Conservation (phyloP, 1,284 basidiomycete species). For the Ganoderma resinaceum region DNA sequence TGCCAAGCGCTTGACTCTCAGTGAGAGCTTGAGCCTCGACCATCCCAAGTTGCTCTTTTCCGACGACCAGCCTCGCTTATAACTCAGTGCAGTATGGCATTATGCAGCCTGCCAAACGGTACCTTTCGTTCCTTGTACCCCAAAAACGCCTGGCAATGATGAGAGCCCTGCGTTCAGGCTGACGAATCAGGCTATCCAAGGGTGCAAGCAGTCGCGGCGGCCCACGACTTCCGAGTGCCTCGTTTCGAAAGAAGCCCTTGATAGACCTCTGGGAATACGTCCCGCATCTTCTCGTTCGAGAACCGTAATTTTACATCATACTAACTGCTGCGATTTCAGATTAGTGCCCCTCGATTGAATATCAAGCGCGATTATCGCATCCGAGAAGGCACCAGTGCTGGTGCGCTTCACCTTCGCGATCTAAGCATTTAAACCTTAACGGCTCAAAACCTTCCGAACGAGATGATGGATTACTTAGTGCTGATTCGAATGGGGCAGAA, state of each 20-base stretch:
- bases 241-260: constrained; percentile 1
- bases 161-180: not conserved
- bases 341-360: not conserved
- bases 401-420: not conserved
- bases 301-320: not conserved
- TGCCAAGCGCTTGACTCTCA: too few relatives aligned
- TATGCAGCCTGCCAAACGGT: not conserved
- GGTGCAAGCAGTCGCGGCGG: not conserved
- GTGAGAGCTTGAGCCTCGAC: too few relatives aligned
- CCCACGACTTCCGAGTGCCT: not conserved
- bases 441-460: not conserved
- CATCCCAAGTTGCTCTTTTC: not conserved
- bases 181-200: not conserved
- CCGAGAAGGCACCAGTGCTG: not conserved
- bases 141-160: not conserved
- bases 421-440: not conserved
- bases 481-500: not conserved
- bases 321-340: not conserved
- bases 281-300: not conserved
- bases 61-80: not conserved
- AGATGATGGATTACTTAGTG: not conserved
- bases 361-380: not conserved
- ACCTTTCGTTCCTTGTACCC: not conserved
- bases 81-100: not conserved
- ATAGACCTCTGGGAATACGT: not conserved